Conservation (phyloP, 805 yeast genomes). For the Suhomyces faveliae region DNA sequence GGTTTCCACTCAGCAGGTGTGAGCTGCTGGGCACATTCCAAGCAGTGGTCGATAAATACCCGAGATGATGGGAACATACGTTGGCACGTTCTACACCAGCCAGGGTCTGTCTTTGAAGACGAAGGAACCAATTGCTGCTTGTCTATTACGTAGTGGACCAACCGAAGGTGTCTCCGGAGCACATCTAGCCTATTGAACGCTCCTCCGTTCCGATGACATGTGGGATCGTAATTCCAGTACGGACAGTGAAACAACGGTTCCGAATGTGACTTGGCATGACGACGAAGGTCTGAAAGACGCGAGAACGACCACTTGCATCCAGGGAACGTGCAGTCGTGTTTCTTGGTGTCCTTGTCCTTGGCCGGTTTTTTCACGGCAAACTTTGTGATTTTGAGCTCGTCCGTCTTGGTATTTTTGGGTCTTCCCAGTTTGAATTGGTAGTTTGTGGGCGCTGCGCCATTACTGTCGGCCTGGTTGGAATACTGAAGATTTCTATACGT, state of each 20-base stretch:
- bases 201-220: conserved; percentile 77
- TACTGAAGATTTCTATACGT: conserved; percentile 6
- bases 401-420: conserved; percentile 10
- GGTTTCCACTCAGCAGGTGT: conserved; percentile 11
- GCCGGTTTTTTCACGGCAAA: conserved; percentile 7
- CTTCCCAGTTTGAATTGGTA: conserved; percentile 8
- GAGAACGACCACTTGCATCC: conserved; percentile 70
- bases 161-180: conserved; percentile 64
- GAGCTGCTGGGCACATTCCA: conserved; percentile 50
- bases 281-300: conserved; percentile 64
- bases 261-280: conserved; percentile 66
- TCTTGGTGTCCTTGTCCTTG: conserved; percentile 20
- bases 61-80: conserved; percentile 53
- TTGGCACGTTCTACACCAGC: conserved; percentile 68
- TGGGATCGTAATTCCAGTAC: conserved; percentile 63
- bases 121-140: conserved; percentile 26
- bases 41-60: conserved; percentile 62
- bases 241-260: conserved; percentile 72
- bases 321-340: conserved; percentile 39
- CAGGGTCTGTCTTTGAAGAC: conserved; percentile 49
- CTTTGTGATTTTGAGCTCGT: conserved; percentile 1
- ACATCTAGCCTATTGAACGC: conserved; percentile 74
- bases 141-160: conserved; percentile 64
- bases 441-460: not conserved
- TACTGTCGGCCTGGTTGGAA: not conserved